These are phyloP conservation scores for Penicillium sp. DNA, from an alignment of 2,329 filamentous ascomycete species.

Conservation along the genomic window DNA sequence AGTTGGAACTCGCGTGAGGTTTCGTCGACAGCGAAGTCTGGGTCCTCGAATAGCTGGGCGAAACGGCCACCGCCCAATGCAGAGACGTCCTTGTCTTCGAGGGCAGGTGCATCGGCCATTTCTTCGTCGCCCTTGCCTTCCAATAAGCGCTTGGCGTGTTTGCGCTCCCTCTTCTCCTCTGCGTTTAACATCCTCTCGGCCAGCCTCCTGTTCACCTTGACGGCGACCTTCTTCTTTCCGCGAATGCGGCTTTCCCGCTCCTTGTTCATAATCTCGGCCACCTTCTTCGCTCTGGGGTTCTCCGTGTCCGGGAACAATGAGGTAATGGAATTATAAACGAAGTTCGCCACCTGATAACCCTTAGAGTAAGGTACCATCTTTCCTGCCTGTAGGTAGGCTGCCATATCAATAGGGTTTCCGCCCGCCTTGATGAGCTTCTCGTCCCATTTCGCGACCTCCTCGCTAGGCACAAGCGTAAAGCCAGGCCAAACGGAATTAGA, in stretches of 20 bases:
- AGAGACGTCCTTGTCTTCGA: conserved; percentile 49
- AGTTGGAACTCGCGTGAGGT: conserved; percentile 78
- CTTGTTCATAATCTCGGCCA: conserved; percentile 94
- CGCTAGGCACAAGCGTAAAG: conserved; percentile 92
- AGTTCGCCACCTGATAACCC: conserved; percentile 89
- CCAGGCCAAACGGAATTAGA: conserved; percentile 88
- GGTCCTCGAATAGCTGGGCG: conserved; percentile 81
- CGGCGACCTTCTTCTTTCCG: conserved; percentile 81
- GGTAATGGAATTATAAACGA: conserved; percentile 67
- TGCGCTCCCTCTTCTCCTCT: conserved; percentile 54
- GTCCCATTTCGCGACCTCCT: conserved; percentile 80
- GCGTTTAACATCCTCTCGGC: conserved; percentile 60
- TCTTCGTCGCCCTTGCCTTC: conserved; percentile 56
- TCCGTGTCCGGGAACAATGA: conserved; percentile 6
- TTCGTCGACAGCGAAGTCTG: conserved; percentile 90
- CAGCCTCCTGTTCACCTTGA: conserved; percentile 77
- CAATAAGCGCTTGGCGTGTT: conserved; percentile 46
- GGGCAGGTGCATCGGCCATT: conserved; percentile 27
- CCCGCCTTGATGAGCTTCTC: conserved; percentile 7
- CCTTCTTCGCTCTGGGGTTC: conserved; percentile 65
- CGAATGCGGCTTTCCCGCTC: conserved; percentile 92
- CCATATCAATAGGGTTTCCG: conserved; percentile 65
- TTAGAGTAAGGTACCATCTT: conserved; percentile 10
- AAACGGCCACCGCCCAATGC: conserved; percentile 84
- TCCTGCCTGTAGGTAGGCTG: conserved; percentile 88